These are phyloP conservation scores for Plenodomus biglobosus DNA, from an alignment of 2,329 filamentous ascomycete species.

Conservation along the genomic window DNA sequence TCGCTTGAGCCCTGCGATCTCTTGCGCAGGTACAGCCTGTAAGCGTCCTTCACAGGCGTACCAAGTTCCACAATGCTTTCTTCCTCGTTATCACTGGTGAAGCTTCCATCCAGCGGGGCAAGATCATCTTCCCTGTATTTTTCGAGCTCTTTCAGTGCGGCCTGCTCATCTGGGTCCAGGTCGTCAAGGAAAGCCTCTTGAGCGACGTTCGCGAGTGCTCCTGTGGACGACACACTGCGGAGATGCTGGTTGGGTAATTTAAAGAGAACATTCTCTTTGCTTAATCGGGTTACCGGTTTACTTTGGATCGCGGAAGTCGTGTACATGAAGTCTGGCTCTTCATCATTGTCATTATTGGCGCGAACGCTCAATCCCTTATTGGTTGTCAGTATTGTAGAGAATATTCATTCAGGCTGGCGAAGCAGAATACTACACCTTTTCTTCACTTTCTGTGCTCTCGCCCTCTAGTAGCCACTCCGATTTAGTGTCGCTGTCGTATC, in stretches of 20 bases:
- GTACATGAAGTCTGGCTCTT: background rate
- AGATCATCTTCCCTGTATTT: conserved; percentile 25
- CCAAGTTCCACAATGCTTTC: background rate
- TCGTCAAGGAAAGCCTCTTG: conserved; percentile 5
- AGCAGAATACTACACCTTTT: too few relatives aligned
- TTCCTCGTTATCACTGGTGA: conserved; percentile 12
- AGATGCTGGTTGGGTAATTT: background rate
- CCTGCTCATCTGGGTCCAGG: conserved; percentile 11
- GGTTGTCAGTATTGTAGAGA: background rate
- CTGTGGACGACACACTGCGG: background rate
- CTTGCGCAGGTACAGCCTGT: background rate
- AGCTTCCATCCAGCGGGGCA: conserved; percentile 16
- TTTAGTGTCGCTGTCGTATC: background rate
- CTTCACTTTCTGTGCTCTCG: background rate
- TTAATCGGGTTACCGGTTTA: background rate
- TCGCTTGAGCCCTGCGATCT: background rate
- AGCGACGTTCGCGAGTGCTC: conserved; percentile 12
- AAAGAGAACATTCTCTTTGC: background rate
- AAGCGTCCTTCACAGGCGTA: background rate
- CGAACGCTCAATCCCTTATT: background rate
- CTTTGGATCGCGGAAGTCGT: background rate
- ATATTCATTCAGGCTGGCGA: background rate
- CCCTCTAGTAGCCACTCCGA: too few relatives aligned
- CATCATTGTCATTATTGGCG: background rate
- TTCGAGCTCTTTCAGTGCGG: conserved; percentile 6